Percentiles rank a stretch among this genome's conserved stretches.
Evolutionary conservation across 73 alveolate genomes (phyloP).

Genomic region (Uronychia setigera): DNA sequence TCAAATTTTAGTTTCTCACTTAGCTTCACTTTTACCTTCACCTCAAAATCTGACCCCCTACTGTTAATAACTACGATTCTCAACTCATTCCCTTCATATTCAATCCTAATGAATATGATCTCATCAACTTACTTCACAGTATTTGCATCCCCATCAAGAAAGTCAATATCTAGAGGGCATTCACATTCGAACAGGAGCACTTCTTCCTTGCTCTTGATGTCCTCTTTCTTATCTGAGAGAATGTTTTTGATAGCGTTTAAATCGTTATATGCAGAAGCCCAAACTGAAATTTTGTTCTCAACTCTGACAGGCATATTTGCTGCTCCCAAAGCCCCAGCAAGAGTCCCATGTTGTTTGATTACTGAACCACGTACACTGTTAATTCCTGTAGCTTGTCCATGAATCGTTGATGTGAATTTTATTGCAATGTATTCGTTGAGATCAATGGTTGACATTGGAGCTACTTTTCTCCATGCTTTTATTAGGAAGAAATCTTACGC

Average conservation of each 20-base stretch:
- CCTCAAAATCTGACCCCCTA: background rate
- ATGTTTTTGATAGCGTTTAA: constrained; percentile 17
- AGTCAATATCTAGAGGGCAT: constrained; percentile 36
- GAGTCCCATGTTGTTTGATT: background rate
- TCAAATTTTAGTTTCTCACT: constrained; percentile 33
- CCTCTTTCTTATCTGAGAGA: constrained; percentile 27
- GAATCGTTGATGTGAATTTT: constrained; percentile 29
- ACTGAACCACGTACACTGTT: background rate
- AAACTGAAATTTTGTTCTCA: background rate
- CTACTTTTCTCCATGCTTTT: constrained; percentile 45
- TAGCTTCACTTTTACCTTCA: constrained; percentile 21
- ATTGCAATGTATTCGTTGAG: constrained; percentile 42
- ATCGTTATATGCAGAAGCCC: background rate
- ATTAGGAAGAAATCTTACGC: background rate
- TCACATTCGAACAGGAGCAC: constrained; percentile 37
- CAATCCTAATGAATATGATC: background rate
- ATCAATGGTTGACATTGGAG: constrained; percentile 64
- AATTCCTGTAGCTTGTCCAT: constrained; percentile 8
- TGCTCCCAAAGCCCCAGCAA: background rate
- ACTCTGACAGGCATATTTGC: constrained; percentile 1
- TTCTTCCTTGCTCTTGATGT: constrained; percentile 25
- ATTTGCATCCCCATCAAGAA: constrained; percentile 54
- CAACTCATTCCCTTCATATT: constrained; percentile 18
- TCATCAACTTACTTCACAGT: constrained; percentile 21
- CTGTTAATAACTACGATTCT: background rate